Evolutionary conservation across 768 basidiomycete genomes (phyloP), one percentile per base, ranked within the genome.

Genomic region (Arthromyces matolae): DNA sequence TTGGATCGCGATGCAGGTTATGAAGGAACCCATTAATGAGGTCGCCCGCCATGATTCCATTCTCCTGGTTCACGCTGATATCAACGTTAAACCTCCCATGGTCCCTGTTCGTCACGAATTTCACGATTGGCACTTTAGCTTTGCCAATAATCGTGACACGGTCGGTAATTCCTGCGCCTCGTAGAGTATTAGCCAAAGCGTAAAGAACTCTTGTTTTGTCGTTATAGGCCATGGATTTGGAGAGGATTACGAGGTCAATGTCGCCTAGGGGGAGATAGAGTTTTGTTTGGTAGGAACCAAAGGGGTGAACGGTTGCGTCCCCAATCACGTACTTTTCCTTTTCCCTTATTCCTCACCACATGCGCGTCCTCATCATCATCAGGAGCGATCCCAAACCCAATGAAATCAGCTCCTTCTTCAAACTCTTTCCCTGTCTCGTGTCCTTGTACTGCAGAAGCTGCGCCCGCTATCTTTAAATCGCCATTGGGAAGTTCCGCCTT

Each of bases 111-210:
- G 94, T 92, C 46, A 88, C 71, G 62, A 98, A 96, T 69, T 99
- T 99, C 66, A 99, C 78, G 63, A 99, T 97, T 24, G 96, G 96
- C 6, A 98, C 94, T 68, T 85, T 89, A 44, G 96, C 94, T 72
- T 85, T 92, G 23, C 86, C 84, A 54, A 99, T 93, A 64, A 97
- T 83, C 23, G 86, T 85, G 31, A 97, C 88, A 35, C 83, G 73
- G 3, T 66, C 61, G 1, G 93, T 90, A 50, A 98, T 84, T 8
- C 79, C 72, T 1, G 81, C 76, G 27, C 78, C 79, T 60, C 86
- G 85, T 49, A 99, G 71, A 27, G 85, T 77, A 60, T 81, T 81
- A 8, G 93, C 90, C 27, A 99, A 77, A 3, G 81, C 77, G 42
- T 84, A 81, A 6, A 98, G 76, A 24, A 89, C 84, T 41, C 72